A percentile compares a stretch with the other conserved stretches of the same genome.
These are phyloP conservation scores for Lactarius sanguifluus DNA, from an alignment of 768 basidiomycete genomes.

Conservation along the genomic window DNA sequence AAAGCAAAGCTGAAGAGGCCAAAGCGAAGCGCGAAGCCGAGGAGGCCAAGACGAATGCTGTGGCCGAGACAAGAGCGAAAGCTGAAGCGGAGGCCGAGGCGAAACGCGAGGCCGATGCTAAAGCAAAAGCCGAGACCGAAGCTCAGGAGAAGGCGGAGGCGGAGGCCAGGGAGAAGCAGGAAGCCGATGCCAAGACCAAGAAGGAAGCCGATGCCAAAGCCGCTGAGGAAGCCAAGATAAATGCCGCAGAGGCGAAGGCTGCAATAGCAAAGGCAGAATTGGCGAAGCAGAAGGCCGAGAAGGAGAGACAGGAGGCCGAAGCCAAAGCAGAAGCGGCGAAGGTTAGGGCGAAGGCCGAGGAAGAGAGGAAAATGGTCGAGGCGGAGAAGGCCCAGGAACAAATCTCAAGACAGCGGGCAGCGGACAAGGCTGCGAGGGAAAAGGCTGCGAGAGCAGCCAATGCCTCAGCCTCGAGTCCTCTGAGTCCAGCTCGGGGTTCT, in stretches of 20 bases:
- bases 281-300: not conserved
- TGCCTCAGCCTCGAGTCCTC: not conserved
- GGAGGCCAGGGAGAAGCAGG: not conserved
- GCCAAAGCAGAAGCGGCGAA: not conserved
- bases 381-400: not conserved
- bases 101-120: not conserved
- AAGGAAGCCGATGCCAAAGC: not conserved
- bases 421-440: constrained; percentile 13
- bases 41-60: too few relatives aligned
- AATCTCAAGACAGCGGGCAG: not conserved
- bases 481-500: constrained; percentile 12
- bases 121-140: not conserved
- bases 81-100: not conserved
- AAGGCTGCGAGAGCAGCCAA: constrained; percentile 2
- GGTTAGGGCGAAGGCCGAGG: not conserved
- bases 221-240: not conserved
- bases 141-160: not conserved
- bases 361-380: constrained; percentile 4
- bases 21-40: not conserved
- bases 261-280: not conserved
- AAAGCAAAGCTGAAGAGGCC: constrained; percentile 2
- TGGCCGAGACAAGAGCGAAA: not conserved
- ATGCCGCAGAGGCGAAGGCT: not conserved
- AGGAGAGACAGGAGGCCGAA: not conserved
- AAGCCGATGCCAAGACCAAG: not conserved